A percentile compares a stretch with the other conserved stretches of the same genome.
Evolutionary conservation across 768 basidiomycete species (phyloP).

Genomic region (Mycena capillaripes): DNA sequence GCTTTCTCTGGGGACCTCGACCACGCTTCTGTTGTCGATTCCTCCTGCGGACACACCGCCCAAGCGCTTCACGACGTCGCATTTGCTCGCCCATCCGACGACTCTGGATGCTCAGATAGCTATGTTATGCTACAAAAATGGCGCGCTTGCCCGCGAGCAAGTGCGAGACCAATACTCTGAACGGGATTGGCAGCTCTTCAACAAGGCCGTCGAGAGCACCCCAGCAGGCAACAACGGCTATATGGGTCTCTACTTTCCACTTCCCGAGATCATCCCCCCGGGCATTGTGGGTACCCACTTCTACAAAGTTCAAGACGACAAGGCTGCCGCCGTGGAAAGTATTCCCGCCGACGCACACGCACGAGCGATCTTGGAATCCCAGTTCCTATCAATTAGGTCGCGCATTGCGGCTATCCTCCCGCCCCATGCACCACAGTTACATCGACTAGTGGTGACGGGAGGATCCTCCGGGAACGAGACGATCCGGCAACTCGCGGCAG

Average conservation of each 20-base stretch:
- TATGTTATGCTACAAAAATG: conserved; percentile 95
- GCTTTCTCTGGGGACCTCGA: conserved; percentile 90
- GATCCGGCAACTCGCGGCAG: conserved; percentile 82
- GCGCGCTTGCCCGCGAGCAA: conserved; percentile 84
- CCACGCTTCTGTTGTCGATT: conserved; percentile 85
- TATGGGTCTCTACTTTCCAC: conserved; percentile 84
- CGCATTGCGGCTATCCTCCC: conserved; percentile 80
- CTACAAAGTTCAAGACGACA: conserved; percentile 47
- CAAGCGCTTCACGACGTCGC: conserved; percentile 80
- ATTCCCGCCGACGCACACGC: conserved; percentile 68
- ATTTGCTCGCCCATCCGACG: conserved; percentile 80
- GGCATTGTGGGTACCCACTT: conserved; percentile 82
- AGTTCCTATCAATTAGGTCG: conserved; percentile 85
- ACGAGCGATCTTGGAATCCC: conserved; percentile 86
- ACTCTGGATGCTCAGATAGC: conserved; percentile 76
- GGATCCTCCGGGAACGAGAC: conserved; percentile 82
- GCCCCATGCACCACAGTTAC: conserved; percentile 64
- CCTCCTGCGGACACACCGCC: conserved; percentile 76
- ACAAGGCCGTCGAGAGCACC: conserved; percentile 68
- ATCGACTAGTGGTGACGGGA: conserved; percentile 82
- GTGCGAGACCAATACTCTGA: conserved; percentile 76
- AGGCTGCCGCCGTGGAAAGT: conserved; percentile 47
- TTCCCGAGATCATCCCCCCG: conserved; percentile 90
- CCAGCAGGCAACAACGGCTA: conserved; percentile 71
- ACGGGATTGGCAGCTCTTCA: conserved; percentile 78